Conservation (phyloP, 192 early-diverging fungal species). For the Entomortierella parvispora region DNA sequence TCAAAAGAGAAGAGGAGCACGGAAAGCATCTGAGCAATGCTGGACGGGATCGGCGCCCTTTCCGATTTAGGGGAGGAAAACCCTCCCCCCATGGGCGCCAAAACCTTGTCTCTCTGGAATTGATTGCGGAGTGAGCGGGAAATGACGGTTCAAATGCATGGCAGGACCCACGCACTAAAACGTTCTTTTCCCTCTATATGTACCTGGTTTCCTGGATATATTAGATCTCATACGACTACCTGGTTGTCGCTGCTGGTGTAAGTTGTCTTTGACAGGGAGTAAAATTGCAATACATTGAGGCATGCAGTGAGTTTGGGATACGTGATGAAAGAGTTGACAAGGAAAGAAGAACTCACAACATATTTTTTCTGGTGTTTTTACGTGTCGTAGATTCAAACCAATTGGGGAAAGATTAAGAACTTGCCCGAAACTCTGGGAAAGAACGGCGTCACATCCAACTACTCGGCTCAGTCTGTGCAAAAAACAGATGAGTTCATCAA, state of each 20-base stretch:
- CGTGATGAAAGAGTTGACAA: not conserved
- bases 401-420: slow-evolving; percentile 83
- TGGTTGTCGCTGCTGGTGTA: slow-evolving; percentile 52
- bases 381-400: slow-evolving; percentile 82
- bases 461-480: slow-evolving; percentile 76
- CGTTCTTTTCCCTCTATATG: not conserved
- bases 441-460: slow-evolving; percentile 87
- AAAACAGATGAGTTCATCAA: slow-evolving; percentile 80
- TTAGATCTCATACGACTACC: slow-evolving; percentile 52
- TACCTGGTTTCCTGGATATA: not conserved
- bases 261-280: slow-evolving; percentile 22
- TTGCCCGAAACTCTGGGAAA: slow-evolving; percentile 78
- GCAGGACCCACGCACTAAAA: too few species aligned
- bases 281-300: not conserved
- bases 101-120: slow-evolving; percentile 7
- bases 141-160: not conserved
- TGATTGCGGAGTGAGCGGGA: too few species aligned
- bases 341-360: not conserved
- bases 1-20: not conserved
- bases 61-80: not conserved
- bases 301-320: not conserved
- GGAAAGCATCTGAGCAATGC: not conserved
- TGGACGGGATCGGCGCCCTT: slow-evolving; percentile 4
- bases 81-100: not conserved
- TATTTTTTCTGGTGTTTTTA: not conserved